phyloP scores from a whole-genome alignment of 306 rosid species.

The Trifolium dubium region DNA sequence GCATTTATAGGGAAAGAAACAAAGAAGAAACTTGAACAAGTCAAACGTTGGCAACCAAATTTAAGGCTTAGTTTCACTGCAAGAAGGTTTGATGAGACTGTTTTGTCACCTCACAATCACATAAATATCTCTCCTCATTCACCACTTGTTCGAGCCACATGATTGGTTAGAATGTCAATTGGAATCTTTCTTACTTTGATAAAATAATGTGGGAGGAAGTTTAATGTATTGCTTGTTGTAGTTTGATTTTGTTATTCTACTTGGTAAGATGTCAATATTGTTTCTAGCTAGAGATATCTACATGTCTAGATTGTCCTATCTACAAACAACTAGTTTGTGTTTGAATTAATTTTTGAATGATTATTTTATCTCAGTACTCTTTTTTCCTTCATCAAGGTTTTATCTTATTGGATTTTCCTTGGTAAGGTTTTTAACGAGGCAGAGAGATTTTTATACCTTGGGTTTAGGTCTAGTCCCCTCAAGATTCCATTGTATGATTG shows the following conservation, averaged over 20 bases:
- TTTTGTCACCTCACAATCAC: conserved; percentile 55
- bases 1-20: conserved; percentile 54
- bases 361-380: not conserved
- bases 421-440: too few relatives aligned
- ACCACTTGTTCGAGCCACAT: conserved; percentile 60
- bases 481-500: too few relatives aligned
- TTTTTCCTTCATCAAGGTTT: too few relatives aligned
- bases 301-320: conserved; percentile 19
- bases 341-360: not conserved
- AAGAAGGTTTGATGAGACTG: conserved; percentile 56
- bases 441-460: too few relatives aligned
- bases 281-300: conserved; percentile 1
- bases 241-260: not conserved
- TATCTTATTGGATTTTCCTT: too few relatives aligned
- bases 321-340: conserved; percentile 20
- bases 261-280: not conserved
- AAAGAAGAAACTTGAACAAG: conserved; percentile 15
- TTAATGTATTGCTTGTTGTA: not conserved
- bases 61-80: conserved; percentile 62
- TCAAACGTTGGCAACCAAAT: conserved; percentile 49
- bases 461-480: too few relatives aligned
- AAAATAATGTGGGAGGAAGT: conserved; percentile 10
- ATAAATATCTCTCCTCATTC: conserved; percentile 69
- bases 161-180: not conserved
- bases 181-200: not conserved